Evolutionary conservation across 2,329 filamentous ascomycete genomes (phyloP).

Genomic region (Aspergillus brunneoviolaceus): DNA sequence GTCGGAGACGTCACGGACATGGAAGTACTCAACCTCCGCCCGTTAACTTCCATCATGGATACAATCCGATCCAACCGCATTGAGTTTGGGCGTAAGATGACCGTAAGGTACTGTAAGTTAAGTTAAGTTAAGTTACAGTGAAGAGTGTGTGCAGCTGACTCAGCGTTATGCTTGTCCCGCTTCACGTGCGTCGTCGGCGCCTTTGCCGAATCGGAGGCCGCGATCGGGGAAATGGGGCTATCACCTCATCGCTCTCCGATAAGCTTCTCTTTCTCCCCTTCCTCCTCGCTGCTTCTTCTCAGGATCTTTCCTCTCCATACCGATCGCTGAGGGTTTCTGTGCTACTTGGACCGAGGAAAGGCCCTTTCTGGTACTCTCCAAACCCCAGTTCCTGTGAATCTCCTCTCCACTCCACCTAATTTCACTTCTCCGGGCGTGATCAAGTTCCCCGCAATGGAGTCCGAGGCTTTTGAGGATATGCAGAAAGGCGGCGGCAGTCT

Average conservation of each 20-base stretch:
- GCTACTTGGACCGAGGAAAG: background rate
- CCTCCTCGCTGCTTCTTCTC: conserved; percentile 1
- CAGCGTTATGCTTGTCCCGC: conserved; percentile 16
- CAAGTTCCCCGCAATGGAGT: conserved; percentile 27
- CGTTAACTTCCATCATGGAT: background rate
- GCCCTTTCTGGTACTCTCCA: background rate
- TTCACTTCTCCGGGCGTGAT: background rate
- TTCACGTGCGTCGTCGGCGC: conserved; percentile 34
- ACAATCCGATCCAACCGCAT: no score
- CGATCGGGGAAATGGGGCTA: conserved; percentile 17
- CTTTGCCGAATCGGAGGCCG: conserved; percentile 31
- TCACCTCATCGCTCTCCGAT: conserved; percentile 8
- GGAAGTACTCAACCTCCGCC: background rate
- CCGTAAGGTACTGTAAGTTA: background rate
- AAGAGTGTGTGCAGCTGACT: background rate
- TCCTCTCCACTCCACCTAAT: background rate
- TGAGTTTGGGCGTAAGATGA: background rate
- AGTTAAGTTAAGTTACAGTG: background rate
- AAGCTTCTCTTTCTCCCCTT: conserved; percentile 4
- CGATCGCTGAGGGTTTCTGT: background rate
- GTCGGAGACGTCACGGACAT: background rate
- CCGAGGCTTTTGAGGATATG: conserved; percentile 37
- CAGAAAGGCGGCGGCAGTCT: conserved; percentile 43
- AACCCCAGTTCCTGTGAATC: background rate
- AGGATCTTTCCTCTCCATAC: conserved; percentile 6